Conservation (phyloP, 257 asterid genomes). For the Solanum bulbocastanum region DNA sequence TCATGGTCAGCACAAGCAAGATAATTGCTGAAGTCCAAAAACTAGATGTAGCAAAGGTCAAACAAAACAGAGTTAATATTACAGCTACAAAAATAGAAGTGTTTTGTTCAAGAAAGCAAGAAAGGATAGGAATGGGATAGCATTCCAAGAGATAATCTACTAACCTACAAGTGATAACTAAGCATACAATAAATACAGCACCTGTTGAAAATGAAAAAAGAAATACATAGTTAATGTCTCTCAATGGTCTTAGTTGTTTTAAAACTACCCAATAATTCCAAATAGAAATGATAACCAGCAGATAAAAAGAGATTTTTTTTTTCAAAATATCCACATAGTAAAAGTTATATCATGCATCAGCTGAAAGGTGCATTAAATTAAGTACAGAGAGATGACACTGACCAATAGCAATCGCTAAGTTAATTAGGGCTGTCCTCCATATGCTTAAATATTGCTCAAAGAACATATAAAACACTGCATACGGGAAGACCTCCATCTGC, state of each 20-base stretch:
- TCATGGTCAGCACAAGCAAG: constrained; percentile 79
- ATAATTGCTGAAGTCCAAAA: constrained; percentile 94
- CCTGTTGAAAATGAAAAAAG: constrained; percentile 35
- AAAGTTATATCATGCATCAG: background rate
- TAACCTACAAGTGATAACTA: constrained; percentile 85
- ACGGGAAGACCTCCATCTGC: constrained; percentile 92
- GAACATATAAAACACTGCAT: constrained; percentile 84
- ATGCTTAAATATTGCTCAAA: constrained; percentile 91
- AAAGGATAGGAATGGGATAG: background rate
- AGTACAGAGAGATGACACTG: constrained; percentile 15
- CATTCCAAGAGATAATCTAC: constrained; percentile 8
- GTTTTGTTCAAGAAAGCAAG: background rate
- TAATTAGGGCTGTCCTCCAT: constrained; percentile 88
- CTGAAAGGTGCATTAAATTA: background rate
- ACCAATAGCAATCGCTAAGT: constrained; percentile 91
- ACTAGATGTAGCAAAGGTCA: constrained; percentile 25
- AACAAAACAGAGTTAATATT: background rate
- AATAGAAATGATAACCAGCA: background rate
- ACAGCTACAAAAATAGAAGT: background rate
- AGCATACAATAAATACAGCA: constrained; percentile 86
- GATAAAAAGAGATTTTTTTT: background rate
- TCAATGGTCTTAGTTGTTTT: background rate
- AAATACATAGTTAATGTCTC: background rate
- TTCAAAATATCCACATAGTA: background rate
- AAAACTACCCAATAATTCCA: background rate